Evolutionary conservation across 208 protist genomes (phyloP).

Genomic region (Crithidia fasciculata): DNA sequence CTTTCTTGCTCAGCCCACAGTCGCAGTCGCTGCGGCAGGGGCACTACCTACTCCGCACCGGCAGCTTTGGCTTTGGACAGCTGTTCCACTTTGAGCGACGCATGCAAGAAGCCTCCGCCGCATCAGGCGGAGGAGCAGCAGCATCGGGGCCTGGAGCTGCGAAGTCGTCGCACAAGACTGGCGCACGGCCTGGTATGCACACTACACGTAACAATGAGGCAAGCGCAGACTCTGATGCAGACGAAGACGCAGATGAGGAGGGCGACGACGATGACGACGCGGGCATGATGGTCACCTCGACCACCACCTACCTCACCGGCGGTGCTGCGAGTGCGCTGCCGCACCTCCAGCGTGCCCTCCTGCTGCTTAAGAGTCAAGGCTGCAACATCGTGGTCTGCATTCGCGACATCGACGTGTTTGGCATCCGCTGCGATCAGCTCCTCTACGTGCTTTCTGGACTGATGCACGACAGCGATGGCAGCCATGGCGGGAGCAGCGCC

Average conservation of each 20-base stretch:
- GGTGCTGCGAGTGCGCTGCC: constrained; percentile 74
- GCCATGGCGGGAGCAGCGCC: constrained; percentile 12
- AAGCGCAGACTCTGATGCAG: background rate
- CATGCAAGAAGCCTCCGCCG: constrained; percentile 19
- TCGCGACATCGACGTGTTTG: constrained; percentile 77
- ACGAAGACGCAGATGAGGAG: background rate
- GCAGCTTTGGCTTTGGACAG: constrained; percentile 78
- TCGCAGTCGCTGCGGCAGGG: constrained; percentile 49
- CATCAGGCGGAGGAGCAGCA: background rate
- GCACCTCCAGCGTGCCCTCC: constrained; percentile 71
- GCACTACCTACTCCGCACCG: constrained; percentile 62
- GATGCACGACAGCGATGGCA: constrained; percentile 80
- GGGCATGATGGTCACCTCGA: constrained; percentile 59
- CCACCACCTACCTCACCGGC: constrained; percentile 57
- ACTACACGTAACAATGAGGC: no score
- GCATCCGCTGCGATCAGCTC: constrained; percentile 82
- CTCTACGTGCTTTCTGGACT: constrained; percentile 86
- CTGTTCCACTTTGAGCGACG: constrained; percentile 72
- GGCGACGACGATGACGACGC: constrained; percentile 27
- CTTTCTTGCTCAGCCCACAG: constrained; percentile 64
- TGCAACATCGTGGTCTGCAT: constrained; percentile 79
- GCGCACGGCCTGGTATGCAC: background rate
- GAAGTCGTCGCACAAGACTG: background rate
- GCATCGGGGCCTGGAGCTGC: background rate
- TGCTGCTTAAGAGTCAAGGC: constrained; percentile 67